These are phyloP conservation scores for Cardamine resedifolia DNA, from an alignment of 345 rosid genomes.

Conservation along the genomic window DNA sequence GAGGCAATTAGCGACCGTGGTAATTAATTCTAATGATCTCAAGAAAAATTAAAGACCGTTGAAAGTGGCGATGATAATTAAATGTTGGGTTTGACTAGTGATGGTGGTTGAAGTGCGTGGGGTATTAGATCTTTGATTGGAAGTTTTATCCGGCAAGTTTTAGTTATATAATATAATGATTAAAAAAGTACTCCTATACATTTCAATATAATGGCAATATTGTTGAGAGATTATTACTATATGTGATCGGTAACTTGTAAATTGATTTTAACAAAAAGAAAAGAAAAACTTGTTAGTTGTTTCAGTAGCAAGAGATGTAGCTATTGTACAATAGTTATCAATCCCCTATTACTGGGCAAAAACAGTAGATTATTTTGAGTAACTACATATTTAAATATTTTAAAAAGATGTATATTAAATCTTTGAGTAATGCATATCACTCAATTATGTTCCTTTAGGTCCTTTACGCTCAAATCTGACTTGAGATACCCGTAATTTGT, in stretches of 20 bases:
- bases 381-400: too few relatives aligned
- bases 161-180: too few relatives aligned
- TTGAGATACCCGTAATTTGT: background rate
- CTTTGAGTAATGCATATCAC: background rate
- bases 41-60: constrained; percentile 19
- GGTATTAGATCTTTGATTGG: constrained; percentile 18
- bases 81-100: constrained; percentile 42
- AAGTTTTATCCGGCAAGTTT: constrained; percentile 14
- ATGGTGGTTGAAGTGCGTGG: constrained; percentile 36
- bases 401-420: background rate
- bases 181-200: too few relatives aligned
- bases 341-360: too few relatives aligned
- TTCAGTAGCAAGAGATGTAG: too few relatives aligned
- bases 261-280: too few relatives aligned
- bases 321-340: too few relatives aligned
- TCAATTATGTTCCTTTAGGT: too few relatives aligned
- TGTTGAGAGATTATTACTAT: too few relatives aligned
- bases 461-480: background rate
- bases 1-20: background rate
- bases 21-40: constrained; percentile 28
- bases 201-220: too few relatives aligned
- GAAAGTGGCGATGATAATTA: constrained; percentile 28
- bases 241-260: too few relatives aligned
- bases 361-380: background rate
- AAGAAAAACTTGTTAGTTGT: too few relatives aligned